These are phyloP conservation scores for Rhizopogon vulgaris DNA, from an alignment of 768 basidiomycete species.

Conservation along the genomic window DNA sequence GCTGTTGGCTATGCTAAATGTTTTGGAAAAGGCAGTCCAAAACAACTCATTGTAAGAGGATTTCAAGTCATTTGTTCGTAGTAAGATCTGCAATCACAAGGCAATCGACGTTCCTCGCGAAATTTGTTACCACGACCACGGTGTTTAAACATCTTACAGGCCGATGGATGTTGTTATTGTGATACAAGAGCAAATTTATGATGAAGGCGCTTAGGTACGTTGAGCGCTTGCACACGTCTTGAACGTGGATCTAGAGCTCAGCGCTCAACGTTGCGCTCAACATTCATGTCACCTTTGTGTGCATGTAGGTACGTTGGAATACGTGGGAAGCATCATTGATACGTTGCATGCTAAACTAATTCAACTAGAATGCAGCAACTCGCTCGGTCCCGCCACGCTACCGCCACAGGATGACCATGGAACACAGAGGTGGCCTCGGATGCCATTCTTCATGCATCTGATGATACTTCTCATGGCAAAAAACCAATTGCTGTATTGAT, in stretches of 20 bases:
- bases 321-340: neutral
- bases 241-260: neutral
- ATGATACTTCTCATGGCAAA: neutral
- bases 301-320: neutral
- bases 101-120: neutral
- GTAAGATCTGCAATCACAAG: neutral
- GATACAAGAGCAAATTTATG: neutral
- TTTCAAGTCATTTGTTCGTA: neutral
- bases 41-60: neutral
- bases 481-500: neutral
- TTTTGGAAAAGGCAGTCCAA: slow-evolving; percentile 29
- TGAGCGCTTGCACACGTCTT: neutral
- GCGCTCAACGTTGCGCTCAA: too few relatives aligned
- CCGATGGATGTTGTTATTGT: too few relatives aligned
- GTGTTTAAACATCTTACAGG: neutral
- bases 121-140: neutral
- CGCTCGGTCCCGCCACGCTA: neutral
- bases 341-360: neutral
- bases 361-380: too few relatives aligned
- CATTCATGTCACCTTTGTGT: neutral
- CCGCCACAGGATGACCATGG: neutral
- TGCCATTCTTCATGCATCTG: neutral
- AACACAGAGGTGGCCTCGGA: neutral
- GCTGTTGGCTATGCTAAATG: slow-evolving; percentile 37
- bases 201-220: neutral